Percentiles rank a stretch among this genome's conserved stretches.
phyloP scores from a whole-genome alignment of 179 eudicot genomes.

The Patellifolia procumbens region DNA sequence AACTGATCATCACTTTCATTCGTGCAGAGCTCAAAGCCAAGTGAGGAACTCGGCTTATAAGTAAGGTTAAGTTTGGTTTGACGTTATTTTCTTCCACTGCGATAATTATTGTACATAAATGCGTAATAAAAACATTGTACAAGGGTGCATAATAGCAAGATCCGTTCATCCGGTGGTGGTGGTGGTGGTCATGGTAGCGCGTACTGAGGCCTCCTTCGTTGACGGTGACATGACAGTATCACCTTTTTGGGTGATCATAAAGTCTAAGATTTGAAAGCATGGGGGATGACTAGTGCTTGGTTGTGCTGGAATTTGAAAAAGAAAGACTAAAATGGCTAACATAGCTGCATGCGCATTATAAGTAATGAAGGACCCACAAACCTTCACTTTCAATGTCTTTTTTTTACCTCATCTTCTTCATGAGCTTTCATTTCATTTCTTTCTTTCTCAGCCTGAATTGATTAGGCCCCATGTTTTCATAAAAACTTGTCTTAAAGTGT shows the following conservation, averaged over 20 bases:
- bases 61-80: background rate
- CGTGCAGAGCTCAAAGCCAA: constrained; percentile 4
- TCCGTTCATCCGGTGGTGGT: background rate
- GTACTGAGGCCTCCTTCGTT: constrained; percentile 19
- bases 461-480: constrained; percentile 24
- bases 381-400: constrained; percentile 26
- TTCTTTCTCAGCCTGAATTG: constrained; percentile 29
- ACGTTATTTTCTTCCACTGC: constrained; percentile 11
- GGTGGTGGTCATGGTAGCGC: background rate
- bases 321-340: background rate
- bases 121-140: constrained; percentile 26
- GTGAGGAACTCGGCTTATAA: constrained; percentile 9
- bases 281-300: constrained; percentile 27
- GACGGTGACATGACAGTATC: constrained; percentile 32
- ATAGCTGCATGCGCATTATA: constrained; percentile 51
- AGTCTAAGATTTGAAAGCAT: constrained; percentile 33
- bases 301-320: constrained; percentile 32
- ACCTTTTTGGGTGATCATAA: constrained; percentile 31
- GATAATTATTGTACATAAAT: constrained; percentile 28
- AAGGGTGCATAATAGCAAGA: constrained; percentile 1
- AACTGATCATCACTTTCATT: constrained; percentile 4
- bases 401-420: background rate
- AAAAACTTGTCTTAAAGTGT: constrained; percentile 28
- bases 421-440: constrained; percentile 31
- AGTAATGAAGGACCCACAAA: constrained; percentile 42